Evolutionary conservation across 495 filamentous ascomycete genomes (phyloP), one percentile per base, ranked within the genome.

Genomic region (Wilcoxina mikolae): DNA sequence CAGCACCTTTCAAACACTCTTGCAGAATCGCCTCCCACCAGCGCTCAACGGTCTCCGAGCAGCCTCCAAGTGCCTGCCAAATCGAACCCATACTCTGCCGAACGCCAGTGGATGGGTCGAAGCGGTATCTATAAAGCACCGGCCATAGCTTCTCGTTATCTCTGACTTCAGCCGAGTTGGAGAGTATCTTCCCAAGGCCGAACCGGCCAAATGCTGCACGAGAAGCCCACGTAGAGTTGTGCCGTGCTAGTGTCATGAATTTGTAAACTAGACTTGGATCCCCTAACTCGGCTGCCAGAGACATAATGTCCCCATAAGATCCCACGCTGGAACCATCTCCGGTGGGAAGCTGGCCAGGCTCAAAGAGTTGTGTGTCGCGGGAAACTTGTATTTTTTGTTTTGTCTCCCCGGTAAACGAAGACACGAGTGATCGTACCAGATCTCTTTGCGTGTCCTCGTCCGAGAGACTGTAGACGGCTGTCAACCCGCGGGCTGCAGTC

Each of bases 11-110:
- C 46, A 98, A 72, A 18, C 95, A 72, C 64, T 95, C 87, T 18
- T 78, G 70, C 72, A 96, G 83, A 57, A 98, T 95, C 15, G 75
- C 72, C 54, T 93, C 84, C 59, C 94, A 94, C 65, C 93, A 71
- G 5, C 70, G 70, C 58, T 86, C 79, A 47, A 94, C 73, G 18
- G 83, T 83, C 5, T 75, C 74, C 2, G 76, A 78, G 9, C 83
- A 74, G 55, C 95, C 87, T 65, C 87, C 51, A 28, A 96, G 67
- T 0, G 90, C 81, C 60, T 83, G 84, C 91, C 91, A 96, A 58
- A 98, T 98, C 53, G 90, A 85, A 56, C 91, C 87, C 91, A 98
- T 98, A 3, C 89, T 89, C 41, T 81, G 79, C 62, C 85, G 85
- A 20, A 96, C 91, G 65, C 87, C 89, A 3, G 81, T 77, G 64